Conservation (phyloP, 495 filamentous ascomycete genomes). For the Hypoxylon rickii region DNA sequence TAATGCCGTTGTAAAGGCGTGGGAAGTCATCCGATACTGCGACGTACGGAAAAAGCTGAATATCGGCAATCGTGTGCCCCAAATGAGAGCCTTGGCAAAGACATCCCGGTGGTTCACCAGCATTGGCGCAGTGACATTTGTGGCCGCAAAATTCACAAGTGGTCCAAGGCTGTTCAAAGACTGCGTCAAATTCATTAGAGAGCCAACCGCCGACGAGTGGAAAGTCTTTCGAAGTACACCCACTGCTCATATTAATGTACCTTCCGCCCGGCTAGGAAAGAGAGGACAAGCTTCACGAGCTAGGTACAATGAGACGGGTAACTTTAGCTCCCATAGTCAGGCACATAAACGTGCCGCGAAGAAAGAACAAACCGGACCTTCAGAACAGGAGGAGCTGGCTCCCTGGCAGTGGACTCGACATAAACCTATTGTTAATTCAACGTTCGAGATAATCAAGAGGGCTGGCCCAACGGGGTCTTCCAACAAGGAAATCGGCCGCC, state of each 20-base stretch:
- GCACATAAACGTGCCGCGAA: slow-evolving; percentile 6
- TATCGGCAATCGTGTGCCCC: slow-evolving; percentile 59
- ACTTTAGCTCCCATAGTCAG: slow-evolving; percentile 29
- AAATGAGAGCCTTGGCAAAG: slow-evolving; percentile 70
- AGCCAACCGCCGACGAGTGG: slow-evolving; percentile 70
- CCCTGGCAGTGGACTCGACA: slow-evolving; percentile 46
- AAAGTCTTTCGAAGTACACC: slow-evolving; percentile 52
- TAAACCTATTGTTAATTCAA: slow-evolving; percentile 47
- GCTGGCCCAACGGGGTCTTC: slow-evolving; percentile 47
- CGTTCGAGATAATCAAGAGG: slow-evolving; percentile 50
- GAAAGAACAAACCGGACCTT: neutral
- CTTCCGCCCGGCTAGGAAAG: slow-evolving; percentile 38
- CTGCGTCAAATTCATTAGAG: slow-evolving; percentile 75
- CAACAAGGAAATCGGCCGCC: slow-evolving; percentile 47
- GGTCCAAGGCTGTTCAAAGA: slow-evolving; percentile 55
- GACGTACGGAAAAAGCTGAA: slow-evolving; percentile 69
- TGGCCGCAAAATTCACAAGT: slow-evolving; percentile 60
- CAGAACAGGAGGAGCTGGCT: slow-evolving; percentile 5
- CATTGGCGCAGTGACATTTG: slow-evolving; percentile 69
- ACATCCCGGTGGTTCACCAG: slow-evolving; percentile 69
- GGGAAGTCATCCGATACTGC: slow-evolving; percentile 51
- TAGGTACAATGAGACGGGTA: slow-evolving; percentile 35
- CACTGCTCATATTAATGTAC: slow-evolving; percentile 33
- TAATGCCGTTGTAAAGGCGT: slow-evolving; percentile 54
- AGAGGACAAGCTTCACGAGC: slow-evolving; percentile 40